A percentile compares a stretch with the other conserved stretches of the same genome.
These are phyloP conservation scores for Rhizopus arrhizus DNA, from an alignment of 371 early-diverging fungal species.

Conservation along the genomic window DNA sequence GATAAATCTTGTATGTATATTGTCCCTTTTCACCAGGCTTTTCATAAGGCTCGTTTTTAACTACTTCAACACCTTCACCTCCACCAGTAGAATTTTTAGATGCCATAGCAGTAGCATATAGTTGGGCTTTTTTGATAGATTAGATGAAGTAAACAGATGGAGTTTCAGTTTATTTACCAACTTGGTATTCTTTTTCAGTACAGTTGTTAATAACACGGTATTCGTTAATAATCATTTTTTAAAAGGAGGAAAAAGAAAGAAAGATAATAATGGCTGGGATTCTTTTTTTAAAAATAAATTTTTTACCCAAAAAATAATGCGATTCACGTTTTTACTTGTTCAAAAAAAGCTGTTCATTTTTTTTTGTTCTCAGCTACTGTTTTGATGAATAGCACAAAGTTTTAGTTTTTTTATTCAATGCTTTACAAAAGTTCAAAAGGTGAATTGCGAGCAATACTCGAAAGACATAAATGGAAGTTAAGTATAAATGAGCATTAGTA, in stretches of 20 bases:
- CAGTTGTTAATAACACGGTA: constrained; percentile 73
- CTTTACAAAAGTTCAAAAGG: too few relatives aligned
- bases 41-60: constrained; percentile 72
- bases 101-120: constrained; percentile 71
- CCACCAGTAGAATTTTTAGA: constrained; percentile 70
- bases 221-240: constrained; percentile 63
- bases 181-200: constrained; percentile 69
- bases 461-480: too few relatives aligned
- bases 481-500: too few relatives aligned
- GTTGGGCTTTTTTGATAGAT: constrained; percentile 48
- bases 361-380: too few relatives aligned
- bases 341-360: too few relatives aligned
- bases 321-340: too few relatives aligned
- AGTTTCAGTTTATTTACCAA: constrained; percentile 22
- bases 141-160: neutral
- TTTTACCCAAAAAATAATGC: too few relatives aligned
- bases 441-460: too few relatives aligned
- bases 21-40: constrained; percentile 66
- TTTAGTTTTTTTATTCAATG: too few relatives aligned
- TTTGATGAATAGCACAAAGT: too few relatives aligned
- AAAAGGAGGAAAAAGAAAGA: constrained; percentile 14
- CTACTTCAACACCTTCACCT: constrained; percentile 76
- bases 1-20: constrained; percentile 76
- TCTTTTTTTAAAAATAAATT: too few relatives aligned
- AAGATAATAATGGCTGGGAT: neutral